Evolutionary conservation across 306 rosid species (phyloP), one percentile per base, ranked within the genome.

Genomic region (Benincasa hispida): DNA sequence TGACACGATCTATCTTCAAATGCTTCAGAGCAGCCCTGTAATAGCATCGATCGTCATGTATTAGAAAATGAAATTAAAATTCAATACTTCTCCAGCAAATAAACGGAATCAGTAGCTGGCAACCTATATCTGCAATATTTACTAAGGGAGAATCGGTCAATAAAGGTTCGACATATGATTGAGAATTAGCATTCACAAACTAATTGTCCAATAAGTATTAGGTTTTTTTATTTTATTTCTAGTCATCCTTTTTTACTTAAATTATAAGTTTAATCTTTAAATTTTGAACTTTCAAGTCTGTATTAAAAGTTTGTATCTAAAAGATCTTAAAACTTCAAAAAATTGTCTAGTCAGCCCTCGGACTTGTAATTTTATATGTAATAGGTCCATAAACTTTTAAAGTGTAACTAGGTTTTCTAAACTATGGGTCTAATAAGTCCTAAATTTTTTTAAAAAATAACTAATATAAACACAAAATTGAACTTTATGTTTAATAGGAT

Each of bases 21-120:
- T 90, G 93, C 75, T 87, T 92, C 75, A 92, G 80, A 82, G 93
- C 97, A 83, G 96, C 84, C 86, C 96, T 92, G 78, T 42, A 78
- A n/a, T 30, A 80, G 53, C 51, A 60, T 28, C 74, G 61, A 82
- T 39, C 56, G 56, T 5, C 48, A 32, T 14, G 2, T 8, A 6
- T 32, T 37, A 9, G 60, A 32, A 35, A 57, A 60, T 0, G 6
- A 74, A 51, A 15, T 17, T 27, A 22, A 75, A 14, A 24, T 10
- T 27, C 24, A 10, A 24, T 73, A 73, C 30, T 25, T 50, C 61
- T 48, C 18, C 6, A 73, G 45, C 45, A 73, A 47, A 48, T 24
- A 69, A 42, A 42, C 35, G 6, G 11, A 22, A 13, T 4, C 34
- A 12, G 17, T 15, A 67, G 8, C 22, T 67, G 60, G 0, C 22